Evolutionary conservation across 139 green algal genomes (phyloP).

Genomic region (Micractinium conductrix): DNA sequence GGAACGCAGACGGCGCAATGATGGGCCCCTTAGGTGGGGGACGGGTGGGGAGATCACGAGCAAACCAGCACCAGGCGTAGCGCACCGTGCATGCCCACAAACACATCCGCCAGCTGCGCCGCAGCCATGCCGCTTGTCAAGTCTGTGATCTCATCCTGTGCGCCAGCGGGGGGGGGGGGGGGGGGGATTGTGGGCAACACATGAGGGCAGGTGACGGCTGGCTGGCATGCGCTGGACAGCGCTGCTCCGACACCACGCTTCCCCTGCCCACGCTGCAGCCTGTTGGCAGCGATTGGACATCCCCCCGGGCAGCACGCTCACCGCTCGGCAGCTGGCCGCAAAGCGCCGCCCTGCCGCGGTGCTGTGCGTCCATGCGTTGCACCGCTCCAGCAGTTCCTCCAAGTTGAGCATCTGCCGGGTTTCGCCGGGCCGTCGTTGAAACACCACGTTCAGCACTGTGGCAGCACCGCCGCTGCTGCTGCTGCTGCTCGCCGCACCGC

Average conservation of each 20-base stretch:
- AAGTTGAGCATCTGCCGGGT: slow-evolving; percentile 16
- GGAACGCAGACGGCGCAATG: too few species aligned
- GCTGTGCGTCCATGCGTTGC: slow-evolving; percentile 7
- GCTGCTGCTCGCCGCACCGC: neutral
- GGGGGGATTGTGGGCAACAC: neutral
- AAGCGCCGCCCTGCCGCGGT: neutral
- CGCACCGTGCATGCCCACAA: slow-evolving; percentile 23
- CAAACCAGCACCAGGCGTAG: too few species aligned
- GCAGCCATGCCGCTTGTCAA: slow-evolving; percentile 14
- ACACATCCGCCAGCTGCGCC: slow-evolving; percentile 10
- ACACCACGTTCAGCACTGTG: slow-evolving; percentile 7
- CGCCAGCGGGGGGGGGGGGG: neutral
- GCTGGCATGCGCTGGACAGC: neutral
- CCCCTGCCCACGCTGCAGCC: neutral
- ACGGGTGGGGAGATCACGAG: neutral
- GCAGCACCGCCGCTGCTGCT: neutral
- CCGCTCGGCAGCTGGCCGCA: slow-evolving; percentile 6
- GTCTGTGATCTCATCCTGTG: slow-evolving; percentile 2
- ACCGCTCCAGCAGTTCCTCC: neutral
- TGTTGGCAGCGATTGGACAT: neutral
- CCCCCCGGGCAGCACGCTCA: neutral
- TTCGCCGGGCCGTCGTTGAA: slow-evolving; percentile 1
- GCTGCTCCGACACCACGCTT: neutral
- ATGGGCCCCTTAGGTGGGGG: too few species aligned
- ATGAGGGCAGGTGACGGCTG: neutral